Conservation (phyloP, 495 filamentous ascomycete genomes). For the Aspergillus ellipticus region DNA sequence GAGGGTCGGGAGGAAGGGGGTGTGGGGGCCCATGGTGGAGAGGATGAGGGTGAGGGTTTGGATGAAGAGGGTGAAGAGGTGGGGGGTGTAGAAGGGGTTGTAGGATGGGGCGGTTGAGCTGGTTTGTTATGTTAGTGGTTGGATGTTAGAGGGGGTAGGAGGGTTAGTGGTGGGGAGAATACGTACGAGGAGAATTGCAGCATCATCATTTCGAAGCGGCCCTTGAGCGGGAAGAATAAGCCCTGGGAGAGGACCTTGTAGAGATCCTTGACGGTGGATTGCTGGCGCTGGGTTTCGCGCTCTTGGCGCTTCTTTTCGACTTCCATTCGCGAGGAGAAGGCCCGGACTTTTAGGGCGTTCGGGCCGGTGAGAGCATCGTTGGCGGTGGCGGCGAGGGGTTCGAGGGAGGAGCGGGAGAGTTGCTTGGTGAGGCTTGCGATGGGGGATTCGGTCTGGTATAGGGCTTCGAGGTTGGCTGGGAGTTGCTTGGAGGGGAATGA, state of each 20-base stretch:
- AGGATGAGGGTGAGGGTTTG: constrained; percentile 50
- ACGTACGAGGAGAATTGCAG: constrained; percentile 41
- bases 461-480: constrained; percentile 49
- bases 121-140: constrained; percentile 1
- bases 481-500: constrained; percentile 73
- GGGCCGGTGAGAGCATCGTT: constrained; percentile 71
- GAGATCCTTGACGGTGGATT: constrained; percentile 67
- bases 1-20: constrained; percentile 39
- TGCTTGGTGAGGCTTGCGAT: constrained; percentile 57
- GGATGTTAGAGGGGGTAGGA: background rate
- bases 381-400: constrained; percentile 68
- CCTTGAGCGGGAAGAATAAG: constrained; percentile 77
- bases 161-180: constrained; percentile 2
- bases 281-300: constrained; percentile 37
- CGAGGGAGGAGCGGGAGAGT: constrained; percentile 66
- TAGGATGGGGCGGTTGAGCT: constrained; percentile 35
- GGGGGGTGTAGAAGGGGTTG: constrained; percentile 41
- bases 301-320: constrained; percentile 60
- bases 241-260: constrained; percentile 68
- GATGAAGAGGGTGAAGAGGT: constrained; percentile 48
- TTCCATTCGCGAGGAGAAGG: constrained; percentile 68
- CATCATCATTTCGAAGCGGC: constrained; percentile 45
- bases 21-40: constrained; percentile 47
- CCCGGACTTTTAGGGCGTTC: constrained; percentile 77
- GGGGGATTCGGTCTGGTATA: constrained; percentile 52